Base-by-base conservation (phyloP, 257 asterid genomes). In the Mentha longifolia region DNA sequence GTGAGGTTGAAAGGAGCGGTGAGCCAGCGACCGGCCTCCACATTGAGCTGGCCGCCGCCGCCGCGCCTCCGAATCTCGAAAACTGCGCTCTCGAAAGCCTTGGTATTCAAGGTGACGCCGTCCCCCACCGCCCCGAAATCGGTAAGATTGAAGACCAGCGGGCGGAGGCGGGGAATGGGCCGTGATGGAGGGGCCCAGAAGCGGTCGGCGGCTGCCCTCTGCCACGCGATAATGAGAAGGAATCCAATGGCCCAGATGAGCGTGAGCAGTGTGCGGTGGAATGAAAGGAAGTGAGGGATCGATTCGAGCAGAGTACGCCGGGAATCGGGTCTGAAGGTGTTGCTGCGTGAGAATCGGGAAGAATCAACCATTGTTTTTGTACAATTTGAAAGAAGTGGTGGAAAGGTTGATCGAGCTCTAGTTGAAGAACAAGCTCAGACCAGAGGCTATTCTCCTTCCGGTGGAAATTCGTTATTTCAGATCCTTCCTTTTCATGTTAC, bases 1-100 rank as follows among this genome's bases (percentile, higher is more conserved):
- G 98, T 92, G 78, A 92, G 96, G 77, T 92, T 92, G 65, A 92
- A 88, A 52, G 98, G 98, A 74, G 92, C 97, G 61, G 97, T 92
- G 3, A 92, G 95, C 97, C 98, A 92, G 17, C 78, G 64, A 12
- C 98, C 98, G 6, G 88, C 78, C 61, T 71, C 80, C 37, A 92
- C 96, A 67, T 92, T 92, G 45, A 92, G 97, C 92, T 92, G 98
- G 9, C 98, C 98, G 0, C 97, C n/a, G n/a, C n/a, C 97, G 56
- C 98, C 98, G 5, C 78, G 85, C 62, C 70, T 81, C 59, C 71
- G 81, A 15, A 92, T 85, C 63, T 84, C 91, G 72, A 76, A 83
- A 19, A 92, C 68, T 22, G 97, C 98, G 80, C 69, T 83, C 84
- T 90, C 89, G 64, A 92, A 92, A 5, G 96, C 88, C 58, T 67